Base-by-base conservation (phyloP, 495 filamentous ascomycete genomes). In the Penicillium nucicola region DNA sequence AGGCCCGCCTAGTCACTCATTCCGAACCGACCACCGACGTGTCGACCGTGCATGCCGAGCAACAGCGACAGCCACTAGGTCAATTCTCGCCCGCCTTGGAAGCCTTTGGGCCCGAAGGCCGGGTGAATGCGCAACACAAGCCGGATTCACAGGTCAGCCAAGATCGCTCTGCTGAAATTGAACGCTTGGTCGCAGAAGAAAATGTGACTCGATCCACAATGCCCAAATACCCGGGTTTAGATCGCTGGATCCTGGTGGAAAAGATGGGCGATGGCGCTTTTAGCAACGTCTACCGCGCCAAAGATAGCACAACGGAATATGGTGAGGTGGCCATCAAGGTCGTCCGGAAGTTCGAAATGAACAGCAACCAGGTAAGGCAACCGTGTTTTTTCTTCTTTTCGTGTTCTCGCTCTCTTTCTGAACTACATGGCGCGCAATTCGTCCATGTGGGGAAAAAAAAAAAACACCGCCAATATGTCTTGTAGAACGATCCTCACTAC, bases 181-280 rank as follows among this genome's bases (percentile, higher is more conserved):
- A 89, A 58, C 82, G 85, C 42, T 85, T 97, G 18, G 84, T 98
- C 4, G 88, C 90, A 33, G 93, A 98, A 68, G 93, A 98, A 74
- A 87, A 88, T 44, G 84, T 84, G 57, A 86, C 70, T 67, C 86
- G 85, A 63, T 85, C 84, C 50, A 95, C 92, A 64, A 83, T 97
- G 66, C 93, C 95, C 22, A 83, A 73, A 54, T 97, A 98, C 61
- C 92, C 93, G 5, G 92, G 92, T 31, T 72, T 98, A 18, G 95
- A 97, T 50, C 78, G 93, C 56, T 98, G 87, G 86, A 83, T 86
- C 45, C 68, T 98, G 35, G 5, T 95, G 33, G 92, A 97, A 69
- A 98, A 98, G 78, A 98, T 98, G 93, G 93, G 93, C 45, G 93
- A 98, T 59, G 93, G 93, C 43, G 93, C 93, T 36, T 98, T 98